Base-by-base conservation (phyloP, 2,329 filamentous ascomycete species). In the Fusarium sterilihyphosum region DNA sequence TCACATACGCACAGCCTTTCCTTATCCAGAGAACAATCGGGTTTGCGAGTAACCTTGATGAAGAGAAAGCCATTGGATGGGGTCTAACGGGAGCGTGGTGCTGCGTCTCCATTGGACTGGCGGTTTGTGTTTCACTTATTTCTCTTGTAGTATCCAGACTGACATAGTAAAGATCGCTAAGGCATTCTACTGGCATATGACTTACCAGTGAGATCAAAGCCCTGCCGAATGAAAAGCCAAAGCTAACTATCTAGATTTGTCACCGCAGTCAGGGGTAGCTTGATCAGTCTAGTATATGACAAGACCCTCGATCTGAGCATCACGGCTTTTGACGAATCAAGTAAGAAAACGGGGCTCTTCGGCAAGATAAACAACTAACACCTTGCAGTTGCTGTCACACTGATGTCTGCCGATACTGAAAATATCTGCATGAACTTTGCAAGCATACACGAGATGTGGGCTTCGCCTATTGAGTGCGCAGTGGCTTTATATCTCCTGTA, bases 371-470 rank as follows among this genome's bases (percentile, higher is more conserved):
- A 4, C 8, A 2, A 22, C 33, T 67, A 20, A 67, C 9, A 18
- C 8, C 6, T 5, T 12, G 4, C 13, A 67, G 65, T 66, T 17
- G 65, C 65, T 7, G 52, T 67, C 20, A 70, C 68, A 29, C 44
- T 71, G 14, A 71, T 71, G 68, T 71, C 68, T 8, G 63, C 68
- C 1, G 68, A 71, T 22, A 71, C 68, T 2, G 68, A 71, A 44
- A 56, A 49, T 13, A 71, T 71, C 24, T 71, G 68, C 22, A 20
- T 65, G 8, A 54, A 61, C 37, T 59, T 60, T 22, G 46, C 56
- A 17, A 65, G 50, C n/a, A 24, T 71, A 18, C 65, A 71, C 18
- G 68, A 71, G 29, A 43, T 71, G 17, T 71, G 68, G 68, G 68
- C 65, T 8, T 71, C 68, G 2, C 68, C 65, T 5, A 65, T 71